phyloP scores from a whole-genome alignment of 257 asterid species.

The Salvia rosmarinus region DNA sequence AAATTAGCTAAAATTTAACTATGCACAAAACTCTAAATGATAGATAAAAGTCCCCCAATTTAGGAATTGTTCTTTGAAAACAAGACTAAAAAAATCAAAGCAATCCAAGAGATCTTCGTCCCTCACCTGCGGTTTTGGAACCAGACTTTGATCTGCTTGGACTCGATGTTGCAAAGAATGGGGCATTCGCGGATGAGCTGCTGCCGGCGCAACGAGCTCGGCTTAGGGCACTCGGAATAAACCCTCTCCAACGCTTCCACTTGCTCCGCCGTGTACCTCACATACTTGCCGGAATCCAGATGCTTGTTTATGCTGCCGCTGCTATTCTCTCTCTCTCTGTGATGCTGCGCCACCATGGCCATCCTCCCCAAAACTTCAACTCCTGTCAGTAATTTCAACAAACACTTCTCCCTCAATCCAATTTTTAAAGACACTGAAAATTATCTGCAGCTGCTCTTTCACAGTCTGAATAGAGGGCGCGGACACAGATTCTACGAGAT shows the following conservation, averaged over 20 bases:
- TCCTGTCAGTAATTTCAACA: constrained; percentile 4
- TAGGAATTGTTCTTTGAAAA: neutral
- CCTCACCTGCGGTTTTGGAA: constrained; percentile 88
- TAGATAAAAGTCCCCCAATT: neutral
- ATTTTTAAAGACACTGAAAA: constrained; percentile 21
- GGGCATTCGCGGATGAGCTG: constrained; percentile 90
- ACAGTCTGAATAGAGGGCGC: too few relatives aligned
- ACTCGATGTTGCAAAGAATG: constrained; percentile 80
- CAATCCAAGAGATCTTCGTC: too few relatives aligned
- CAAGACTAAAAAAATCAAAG: neutral
- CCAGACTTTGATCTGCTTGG: constrained; percentile 97
- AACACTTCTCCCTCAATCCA: neutral
- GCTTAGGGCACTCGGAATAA: constrained; percentile 88
- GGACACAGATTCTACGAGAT: constrained; percentile 37
- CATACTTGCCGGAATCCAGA: constrained; percentile 84
- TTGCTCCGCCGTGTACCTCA: constrained; percentile 89
- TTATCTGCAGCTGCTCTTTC: constrained; percentile 28
- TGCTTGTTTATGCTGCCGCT: constrained; percentile 71
- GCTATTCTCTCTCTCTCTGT: constrained; percentile 82
- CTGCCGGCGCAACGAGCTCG: constrained; percentile 83
- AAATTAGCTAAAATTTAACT: neutral
- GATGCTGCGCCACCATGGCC: constrained; percentile 87
- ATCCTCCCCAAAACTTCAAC: constrained; percentile 38
- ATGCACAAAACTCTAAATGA: neutral
- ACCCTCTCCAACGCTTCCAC: constrained; percentile 95